Evolutionary conservation across 2,329 filamentous ascomycete genomes (phyloP), one percentile per base, ranked within the genome.

Genomic region (Aureobasidium leucospermi): DNA sequence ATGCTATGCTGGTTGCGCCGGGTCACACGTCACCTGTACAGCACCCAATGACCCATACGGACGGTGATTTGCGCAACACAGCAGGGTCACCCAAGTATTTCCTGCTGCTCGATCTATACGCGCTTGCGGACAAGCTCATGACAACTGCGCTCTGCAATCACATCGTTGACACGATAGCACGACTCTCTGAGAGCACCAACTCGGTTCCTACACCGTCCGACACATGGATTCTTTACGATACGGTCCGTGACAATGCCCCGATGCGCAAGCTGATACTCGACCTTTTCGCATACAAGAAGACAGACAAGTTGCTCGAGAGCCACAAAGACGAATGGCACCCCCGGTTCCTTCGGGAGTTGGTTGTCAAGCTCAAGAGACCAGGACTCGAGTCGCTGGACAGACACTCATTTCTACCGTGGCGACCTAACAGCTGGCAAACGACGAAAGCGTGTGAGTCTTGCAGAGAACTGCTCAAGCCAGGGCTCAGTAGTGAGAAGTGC

Each of bases 281-380:
- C 62, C 70, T 80, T 8, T 80, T 80, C 66, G 75, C 76, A 1
- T 80, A 78, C 71, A 80, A 80, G 67, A 79, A 79, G 63, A 80
- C 78, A 38, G 78, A 79, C 63, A 73, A 75, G 19, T 63, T 80
- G 15, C 69, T 80, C 15, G 73, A 74, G 43, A 72, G 68, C 19
- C 78, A 80, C 63, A 69, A 68, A 58, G 77, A 79, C 61, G 68
- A 72, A 28, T 80, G 78, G 77, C 77, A 79, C 59, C 76, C 76
- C 5, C 67, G 63, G 0, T 79, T 80, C 64, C 67, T 79, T 11
- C 72, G 77, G 51, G 78, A 79, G 41, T 66, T 80, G 23, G 70
- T 71, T 49, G 77, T 79, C 10, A 69, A 73, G 48, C 66, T 79
- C 29, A 80, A 80, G 66, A 65, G 74, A 5, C 76, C 76, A 1